Evolutionary conservation across 805 yeast species (phyloP), one percentile per base, ranked within the genome.

Genomic region (Tetrapisispora phaffii): DNA sequence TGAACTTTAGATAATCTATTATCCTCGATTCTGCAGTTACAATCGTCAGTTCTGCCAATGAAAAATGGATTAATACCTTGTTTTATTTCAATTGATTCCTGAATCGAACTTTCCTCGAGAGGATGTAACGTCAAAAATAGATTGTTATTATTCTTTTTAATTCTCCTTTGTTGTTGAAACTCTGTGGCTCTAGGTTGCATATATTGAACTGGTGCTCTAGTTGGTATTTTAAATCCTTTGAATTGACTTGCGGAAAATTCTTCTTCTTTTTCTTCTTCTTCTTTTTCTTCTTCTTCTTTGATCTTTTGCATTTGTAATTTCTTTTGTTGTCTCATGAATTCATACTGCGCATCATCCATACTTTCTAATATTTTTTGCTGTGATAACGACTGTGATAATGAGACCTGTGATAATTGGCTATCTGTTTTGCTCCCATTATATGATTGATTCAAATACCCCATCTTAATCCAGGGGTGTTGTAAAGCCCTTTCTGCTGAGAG

Each of bases 1-100:
- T 93, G 97, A 1, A 81, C 71, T 51, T 87, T 85, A 2, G 97
- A 89, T 54, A 90, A 74, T 39, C 96, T 66, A 53, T 74, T 82
- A 52, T 89, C 96, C 28, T 74, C 68, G 16, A 85, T 75, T 36
- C 69, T 69, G 29, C 76, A 72, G 57, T 84, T 79, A 48, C 85
- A 75, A 2, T 72, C 75, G 19, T 72, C 76, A 20, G 76, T 74
- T 31, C 97, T 69, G 1, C 98, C 97, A 44, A 90, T 73, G 45
- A 80, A 72, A 59, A 79, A 81, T 8, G 79, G 77, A 39, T 76
- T 79, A 17, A 73, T 71, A 23, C 85, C 85, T 56, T 82, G 88
- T 29, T 78, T 74, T n/a, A 88, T 69, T 47, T 70, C 68, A 7
- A 85, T 70, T 2, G 76, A 74, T 12, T 68, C 65, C 44, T 64